These are phyloP conservation scores for Neocallimastix lanati DNA, from an alignment of 192 early-diverging fungal genomes.

Conservation along the genomic window DNA sequence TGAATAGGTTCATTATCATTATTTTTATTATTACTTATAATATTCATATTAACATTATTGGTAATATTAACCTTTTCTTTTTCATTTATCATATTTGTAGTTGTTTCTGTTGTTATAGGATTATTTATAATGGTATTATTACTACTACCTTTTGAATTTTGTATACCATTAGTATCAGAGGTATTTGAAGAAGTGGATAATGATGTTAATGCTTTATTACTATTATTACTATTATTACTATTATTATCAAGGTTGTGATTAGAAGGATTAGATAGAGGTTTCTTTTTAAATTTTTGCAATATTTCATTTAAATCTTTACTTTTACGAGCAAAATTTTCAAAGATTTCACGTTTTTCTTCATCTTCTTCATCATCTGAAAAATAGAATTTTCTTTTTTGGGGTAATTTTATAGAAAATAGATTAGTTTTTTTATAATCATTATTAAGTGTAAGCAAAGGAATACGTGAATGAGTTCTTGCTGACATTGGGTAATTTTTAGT, in stretches of 20 bases:
- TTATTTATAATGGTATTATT: neutral
- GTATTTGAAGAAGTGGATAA: neutral
- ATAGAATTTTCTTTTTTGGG: neutral
- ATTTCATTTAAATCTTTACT: neutral
- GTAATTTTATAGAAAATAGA: neutral
- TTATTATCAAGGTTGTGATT: no score
- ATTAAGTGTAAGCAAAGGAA: neutral
- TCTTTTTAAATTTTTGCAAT: neutral
- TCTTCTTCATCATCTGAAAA: neutral
- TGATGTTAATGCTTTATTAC: no score
- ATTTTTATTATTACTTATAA: no score
- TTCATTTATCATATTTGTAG: no score
- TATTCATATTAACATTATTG: no score
- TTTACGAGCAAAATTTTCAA: neutral
- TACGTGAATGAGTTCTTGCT: neutral
- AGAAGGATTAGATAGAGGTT: neutral
- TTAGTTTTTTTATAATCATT: neutral
- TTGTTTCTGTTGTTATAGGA: neutral
- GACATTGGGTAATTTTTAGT: neutral
- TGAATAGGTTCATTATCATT: neutral
- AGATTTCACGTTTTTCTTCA: neutral
- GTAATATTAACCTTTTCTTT: no score
- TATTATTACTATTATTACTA: no score
- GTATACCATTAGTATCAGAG: no score
- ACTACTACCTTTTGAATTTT: no score